A percentile compares a stretch with the other conserved stretches of the same genome.
phyloP scores from a whole-genome alignment of 148 eudicot genomes.

The Silene uniflora region DNA sequence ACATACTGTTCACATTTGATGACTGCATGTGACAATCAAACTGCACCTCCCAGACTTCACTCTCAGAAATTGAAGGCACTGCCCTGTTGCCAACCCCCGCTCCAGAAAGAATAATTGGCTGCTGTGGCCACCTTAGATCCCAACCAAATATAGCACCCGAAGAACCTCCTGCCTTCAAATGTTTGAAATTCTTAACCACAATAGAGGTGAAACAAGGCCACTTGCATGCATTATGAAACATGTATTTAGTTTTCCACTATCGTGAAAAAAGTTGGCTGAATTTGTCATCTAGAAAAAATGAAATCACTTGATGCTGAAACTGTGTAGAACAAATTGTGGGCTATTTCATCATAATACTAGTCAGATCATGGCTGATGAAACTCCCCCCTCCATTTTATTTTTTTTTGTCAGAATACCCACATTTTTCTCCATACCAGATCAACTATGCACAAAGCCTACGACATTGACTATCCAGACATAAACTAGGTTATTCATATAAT shows the following conservation, averaged over 20 bases:
- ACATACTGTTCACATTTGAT: slow-evolving; percentile 42
- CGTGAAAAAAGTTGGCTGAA: not conserved
- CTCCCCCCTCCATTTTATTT: not conserved
- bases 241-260: not conserved
- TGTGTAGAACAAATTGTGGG: not conserved
- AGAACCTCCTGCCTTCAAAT: slow-evolving; percentile 87
- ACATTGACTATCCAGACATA: not conserved
- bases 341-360: not conserved
- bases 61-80: slow-evolving; percentile 50
- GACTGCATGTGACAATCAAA: slow-evolving; percentile 63
- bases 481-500: no score
- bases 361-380: not conserved
- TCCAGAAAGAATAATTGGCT: slow-evolving; percentile 84
- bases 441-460: not conserved
- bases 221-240: not conserved
- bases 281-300: not conserved
- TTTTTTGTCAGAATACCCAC: not conserved
- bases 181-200: slow-evolving; percentile 1
- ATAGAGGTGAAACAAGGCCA: not conserved
- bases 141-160: slow-evolving; percentile 86
- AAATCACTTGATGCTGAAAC: not conserved
- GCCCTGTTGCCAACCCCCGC: slow-evolving; percentile 38
- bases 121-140: slow-evolving; percentile 84
- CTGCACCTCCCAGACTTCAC: slow-evolving; percentile 97
- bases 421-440: not conserved